phyloP scores from a whole-genome alignment of 116 monocot genomes.

The Cymodocea nodosa region DNA sequence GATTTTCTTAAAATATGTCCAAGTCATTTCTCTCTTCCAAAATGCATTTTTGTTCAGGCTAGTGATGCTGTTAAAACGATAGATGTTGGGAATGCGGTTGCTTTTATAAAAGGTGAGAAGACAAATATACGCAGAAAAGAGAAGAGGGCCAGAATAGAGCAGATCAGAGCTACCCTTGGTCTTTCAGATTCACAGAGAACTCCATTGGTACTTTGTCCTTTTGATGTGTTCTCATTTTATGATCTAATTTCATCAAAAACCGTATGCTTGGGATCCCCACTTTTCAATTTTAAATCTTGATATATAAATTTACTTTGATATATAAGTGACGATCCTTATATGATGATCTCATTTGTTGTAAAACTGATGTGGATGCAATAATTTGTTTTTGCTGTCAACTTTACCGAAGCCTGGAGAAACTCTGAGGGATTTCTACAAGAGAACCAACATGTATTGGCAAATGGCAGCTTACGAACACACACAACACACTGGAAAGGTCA shows the following conservation, averaged over 20 bases:
- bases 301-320: no score
- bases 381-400: neutral
- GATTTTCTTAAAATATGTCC: no score
- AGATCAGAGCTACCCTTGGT: conserved; percentile 84
- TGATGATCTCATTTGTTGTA: no score
- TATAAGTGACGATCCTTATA: no score
- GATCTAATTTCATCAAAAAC: neutral
- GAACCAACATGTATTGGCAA: conserved; percentile 90
- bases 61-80: conserved; percentile 28
- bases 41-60: conserved; percentile 6
- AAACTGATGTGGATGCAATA: no score
- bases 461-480: conserved; percentile 98
- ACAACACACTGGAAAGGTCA: conserved; percentile 97
- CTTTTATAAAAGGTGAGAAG: conserved; percentile 73
- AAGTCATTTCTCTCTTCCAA: neutral
- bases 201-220: conserved; percentile 44
- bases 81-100: conserved; percentile 60
- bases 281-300: no score
- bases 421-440: conserved; percentile 79
- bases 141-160: conserved; percentile 87
- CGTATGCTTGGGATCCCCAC: neutral
- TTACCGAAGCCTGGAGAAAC: conserved; percentile 68
- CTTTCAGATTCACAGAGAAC: conserved; percentile 96
- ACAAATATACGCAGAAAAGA: conserved; percentile 88
- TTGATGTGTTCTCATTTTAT: neutral